phyloP scores from a whole-genome alignment of 2,329 filamentous ascomycete genomes.

The Diaporthe capsici region DNA sequence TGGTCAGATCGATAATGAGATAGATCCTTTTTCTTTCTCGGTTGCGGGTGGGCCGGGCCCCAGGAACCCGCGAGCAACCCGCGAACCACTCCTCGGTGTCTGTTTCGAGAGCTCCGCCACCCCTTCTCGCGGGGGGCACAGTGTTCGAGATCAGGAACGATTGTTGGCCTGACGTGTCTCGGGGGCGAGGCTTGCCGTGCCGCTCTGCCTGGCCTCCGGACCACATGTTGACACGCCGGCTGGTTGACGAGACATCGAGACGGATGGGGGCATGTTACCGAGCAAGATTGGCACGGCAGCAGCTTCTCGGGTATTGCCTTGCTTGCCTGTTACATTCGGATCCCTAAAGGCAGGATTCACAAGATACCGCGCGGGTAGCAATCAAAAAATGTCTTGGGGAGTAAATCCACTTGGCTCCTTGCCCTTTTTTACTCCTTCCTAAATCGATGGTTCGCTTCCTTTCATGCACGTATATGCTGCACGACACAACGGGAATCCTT shows the following conservation, averaged over 20 bases:
- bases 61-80: background rate
- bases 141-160: background rate
- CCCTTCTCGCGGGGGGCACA: background rate
- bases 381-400: background rate
- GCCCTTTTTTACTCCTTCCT: background rate
- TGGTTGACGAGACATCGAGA: background rate
- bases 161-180: background rate
- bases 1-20: constrained; percentile 3
- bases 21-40: background rate
- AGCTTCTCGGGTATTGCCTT: background rate
- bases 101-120: constrained; percentile 12
- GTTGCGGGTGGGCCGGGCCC: too few species aligned
- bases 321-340: background rate
- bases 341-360: background rate
- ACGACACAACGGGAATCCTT: background rate
- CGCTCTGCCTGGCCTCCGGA: background rate
- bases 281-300: background rate
- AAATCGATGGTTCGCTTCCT: background rate
- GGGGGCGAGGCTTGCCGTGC: constrained; percentile 15
- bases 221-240: background rate
- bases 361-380: background rate
- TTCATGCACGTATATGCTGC: constrained; percentile 15
- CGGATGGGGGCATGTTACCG: background rate
- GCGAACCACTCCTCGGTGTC: background rate
- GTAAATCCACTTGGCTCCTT: constrained; percentile 10